phyloP scores from a whole-genome alignment of 2,329 filamentous ascomycete species.

The Sporothrix variecibatus region DNA sequence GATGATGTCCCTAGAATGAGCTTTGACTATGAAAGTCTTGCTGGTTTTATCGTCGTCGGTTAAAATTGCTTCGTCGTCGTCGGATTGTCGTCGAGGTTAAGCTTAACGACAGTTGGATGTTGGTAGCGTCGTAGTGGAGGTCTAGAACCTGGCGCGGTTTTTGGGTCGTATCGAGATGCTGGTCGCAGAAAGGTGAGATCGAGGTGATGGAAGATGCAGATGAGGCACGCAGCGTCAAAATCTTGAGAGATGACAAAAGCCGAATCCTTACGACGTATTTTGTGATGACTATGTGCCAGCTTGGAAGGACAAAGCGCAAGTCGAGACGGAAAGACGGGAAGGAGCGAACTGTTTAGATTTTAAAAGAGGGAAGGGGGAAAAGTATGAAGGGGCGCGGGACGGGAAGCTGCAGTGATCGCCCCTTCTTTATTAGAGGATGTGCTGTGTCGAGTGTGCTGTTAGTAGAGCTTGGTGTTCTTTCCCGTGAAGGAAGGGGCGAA shows the following conservation, averaged over 20 bases:
- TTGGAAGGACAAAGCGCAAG: neutral
- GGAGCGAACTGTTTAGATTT: neutral
- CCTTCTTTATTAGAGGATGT: neutral
- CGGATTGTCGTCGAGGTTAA: neutral
- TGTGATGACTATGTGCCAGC: no score
- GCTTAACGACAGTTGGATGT: neutral
- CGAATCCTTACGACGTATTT: no score
- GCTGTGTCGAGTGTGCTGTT: neutral
- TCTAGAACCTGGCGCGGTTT: neutral
- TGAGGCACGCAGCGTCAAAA: neutral
- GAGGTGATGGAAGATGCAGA: neutral
- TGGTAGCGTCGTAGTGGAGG: slow-evolving; percentile 5
- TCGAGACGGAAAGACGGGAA: neutral
- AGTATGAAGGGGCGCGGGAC: neutral
- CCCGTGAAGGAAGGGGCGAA: slow-evolving; percentile 8
- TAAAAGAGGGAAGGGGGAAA: neutral
- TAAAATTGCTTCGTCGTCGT: neutral
- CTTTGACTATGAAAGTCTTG: neutral
- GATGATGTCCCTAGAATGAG: neutral
- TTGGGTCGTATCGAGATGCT: neutral
- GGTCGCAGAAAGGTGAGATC: neutral
- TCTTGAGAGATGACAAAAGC: no score
- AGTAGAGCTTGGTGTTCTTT: neutral
- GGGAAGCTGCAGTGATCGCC: slow-evolving; percentile 10
- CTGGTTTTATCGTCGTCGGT: neutral